These are phyloP conservation scores for Vitis riparia DNA, from an alignment of 164 flowering plant genomes.

Conservation along the genomic window DNA sequence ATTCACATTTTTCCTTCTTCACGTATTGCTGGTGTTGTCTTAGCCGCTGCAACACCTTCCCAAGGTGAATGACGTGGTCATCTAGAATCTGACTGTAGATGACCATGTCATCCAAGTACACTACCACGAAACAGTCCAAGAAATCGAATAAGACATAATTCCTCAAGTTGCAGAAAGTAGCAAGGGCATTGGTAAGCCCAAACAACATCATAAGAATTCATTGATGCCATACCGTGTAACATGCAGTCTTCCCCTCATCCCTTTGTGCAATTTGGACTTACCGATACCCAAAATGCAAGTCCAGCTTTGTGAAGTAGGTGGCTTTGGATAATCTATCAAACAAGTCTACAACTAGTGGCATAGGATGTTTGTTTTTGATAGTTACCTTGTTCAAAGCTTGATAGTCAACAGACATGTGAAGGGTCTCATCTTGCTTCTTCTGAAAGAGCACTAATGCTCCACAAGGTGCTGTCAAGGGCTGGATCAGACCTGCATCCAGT, in stretches of 20 bases:
- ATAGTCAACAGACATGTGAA: not conserved
- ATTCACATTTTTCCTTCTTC: conserved; percentile 1
- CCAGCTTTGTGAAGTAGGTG: conserved; percentile 3
- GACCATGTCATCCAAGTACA: too few relatives aligned
- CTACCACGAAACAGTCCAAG: too few relatives aligned
- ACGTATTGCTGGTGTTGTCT: not conserved
- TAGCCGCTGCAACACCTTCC: not conserved
- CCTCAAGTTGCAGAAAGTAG: too few relatives aligned
- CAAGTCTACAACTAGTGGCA: not conserved
- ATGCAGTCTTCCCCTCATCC: not conserved
- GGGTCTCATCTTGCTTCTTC: too few relatives aligned
- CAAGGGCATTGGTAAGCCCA: not conserved
- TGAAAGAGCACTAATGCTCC: too few relatives aligned
- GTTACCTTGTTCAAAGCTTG: not conserved
- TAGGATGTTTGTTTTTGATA: not conserved
- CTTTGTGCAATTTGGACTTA: not conserved
- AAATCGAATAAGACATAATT: too few relatives aligned
- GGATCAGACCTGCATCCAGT: too few relatives aligned
- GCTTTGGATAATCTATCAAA: not conserved
- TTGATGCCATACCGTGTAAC: not conserved
- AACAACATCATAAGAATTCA: not conserved
- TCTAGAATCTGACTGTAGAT: too few relatives aligned
- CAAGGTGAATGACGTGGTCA: too few relatives aligned
- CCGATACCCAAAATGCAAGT: not conserved
- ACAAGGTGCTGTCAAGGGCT: too few relatives aligned